Conservation (phyloP, 1,284 basidiomycete genomes). For the Rhodotorula sp. region DNA sequence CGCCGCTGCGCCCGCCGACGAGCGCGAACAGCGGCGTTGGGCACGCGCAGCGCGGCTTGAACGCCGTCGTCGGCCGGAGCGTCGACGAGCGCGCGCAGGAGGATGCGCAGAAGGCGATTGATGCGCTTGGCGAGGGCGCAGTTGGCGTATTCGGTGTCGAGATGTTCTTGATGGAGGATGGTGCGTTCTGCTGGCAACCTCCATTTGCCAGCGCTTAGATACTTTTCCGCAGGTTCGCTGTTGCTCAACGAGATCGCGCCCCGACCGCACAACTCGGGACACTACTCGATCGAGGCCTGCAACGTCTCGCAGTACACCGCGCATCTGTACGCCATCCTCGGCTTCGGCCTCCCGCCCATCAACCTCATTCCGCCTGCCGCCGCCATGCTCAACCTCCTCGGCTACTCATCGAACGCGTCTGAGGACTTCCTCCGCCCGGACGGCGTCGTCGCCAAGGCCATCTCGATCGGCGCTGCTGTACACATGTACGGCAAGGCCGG, state of each 20-base stretch:
- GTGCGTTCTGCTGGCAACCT: constrained; percentile 55
- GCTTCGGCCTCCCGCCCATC: constrained; percentile 85
- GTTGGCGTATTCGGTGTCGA: constrained; percentile 93
- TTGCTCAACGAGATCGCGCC: constrained; percentile 97
- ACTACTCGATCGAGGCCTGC: constrained; percentile 99
- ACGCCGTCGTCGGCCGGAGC: constrained; percentile 16
- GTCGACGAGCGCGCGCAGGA: constrained; percentile 63
- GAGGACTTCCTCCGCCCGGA: constrained; percentile 33
- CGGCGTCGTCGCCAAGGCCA: constrained; percentile 54
- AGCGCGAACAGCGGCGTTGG: constrained; percentile 22
- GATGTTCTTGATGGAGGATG: constrained; percentile 90
- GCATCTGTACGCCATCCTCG: constrained; percentile 93
- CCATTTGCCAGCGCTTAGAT: neutral
- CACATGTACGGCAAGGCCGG: constrained; percentile 95
- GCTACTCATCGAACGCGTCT: constrained; percentile 57
- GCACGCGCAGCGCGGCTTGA: constrained; percentile 22
- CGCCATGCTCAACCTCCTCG: constrained; percentile 95
- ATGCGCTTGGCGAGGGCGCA: constrained; percentile 74
- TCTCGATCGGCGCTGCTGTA: constrained; percentile 71
- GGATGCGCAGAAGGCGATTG: constrained; percentile 81
- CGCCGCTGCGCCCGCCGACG: constrained; percentile 64
- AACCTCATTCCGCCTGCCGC: constrained; percentile 81
- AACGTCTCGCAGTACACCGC: constrained; percentile 97
- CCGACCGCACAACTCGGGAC: constrained; percentile 97
- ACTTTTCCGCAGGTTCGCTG: constrained; percentile 63